Conservation (phyloP, 1,284 basidiomycete genomes). For the Rhodotorula sp. region DNA sequence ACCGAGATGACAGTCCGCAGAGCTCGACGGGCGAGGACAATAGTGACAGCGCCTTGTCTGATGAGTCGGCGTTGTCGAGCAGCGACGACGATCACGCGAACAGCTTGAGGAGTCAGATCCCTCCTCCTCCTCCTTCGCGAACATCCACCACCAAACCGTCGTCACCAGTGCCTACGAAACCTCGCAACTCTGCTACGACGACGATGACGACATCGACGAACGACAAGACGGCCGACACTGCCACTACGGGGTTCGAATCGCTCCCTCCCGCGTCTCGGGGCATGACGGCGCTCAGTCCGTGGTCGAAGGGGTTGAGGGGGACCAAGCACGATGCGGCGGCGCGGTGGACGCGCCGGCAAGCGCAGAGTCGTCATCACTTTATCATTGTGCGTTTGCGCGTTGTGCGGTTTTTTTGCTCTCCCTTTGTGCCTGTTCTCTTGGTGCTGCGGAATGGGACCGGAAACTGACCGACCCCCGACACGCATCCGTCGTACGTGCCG, state of each 20-base stretch:
- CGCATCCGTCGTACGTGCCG: too few species aligned
- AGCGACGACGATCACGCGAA: too few species aligned
- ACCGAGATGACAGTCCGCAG: not conserved
- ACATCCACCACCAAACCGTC: not conserved
- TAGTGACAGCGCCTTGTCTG: too few species aligned
- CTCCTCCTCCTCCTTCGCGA: not conserved
- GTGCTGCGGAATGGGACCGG: too few species aligned
- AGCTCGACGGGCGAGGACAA: too few species aligned
- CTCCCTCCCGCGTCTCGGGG: constrained; percentile 17
- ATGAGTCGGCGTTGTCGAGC: too few species aligned
- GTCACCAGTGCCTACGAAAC: not conserved
- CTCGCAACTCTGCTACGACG: too few species aligned
- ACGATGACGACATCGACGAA: not conserved
- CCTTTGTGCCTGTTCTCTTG: too few species aligned
- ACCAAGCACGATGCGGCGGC: constrained; percentile 3
- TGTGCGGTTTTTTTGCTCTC: not conserved
- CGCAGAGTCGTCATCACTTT: constrained; percentile 18
- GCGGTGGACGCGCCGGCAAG: constrained; percentile 19
- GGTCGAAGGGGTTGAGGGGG: constrained; percentile 26
- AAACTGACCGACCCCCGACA: not conserved
- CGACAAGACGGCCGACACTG: too few species aligned
- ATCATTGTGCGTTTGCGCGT: constrained; percentile 18
- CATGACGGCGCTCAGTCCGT: constrained; percentile 20
- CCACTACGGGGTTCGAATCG: not conserved
- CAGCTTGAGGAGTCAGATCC: not conserved